Base-by-base conservation (phyloP, 1,284 basidiomycete genomes). In the Bjerkandera adusta region DNA sequence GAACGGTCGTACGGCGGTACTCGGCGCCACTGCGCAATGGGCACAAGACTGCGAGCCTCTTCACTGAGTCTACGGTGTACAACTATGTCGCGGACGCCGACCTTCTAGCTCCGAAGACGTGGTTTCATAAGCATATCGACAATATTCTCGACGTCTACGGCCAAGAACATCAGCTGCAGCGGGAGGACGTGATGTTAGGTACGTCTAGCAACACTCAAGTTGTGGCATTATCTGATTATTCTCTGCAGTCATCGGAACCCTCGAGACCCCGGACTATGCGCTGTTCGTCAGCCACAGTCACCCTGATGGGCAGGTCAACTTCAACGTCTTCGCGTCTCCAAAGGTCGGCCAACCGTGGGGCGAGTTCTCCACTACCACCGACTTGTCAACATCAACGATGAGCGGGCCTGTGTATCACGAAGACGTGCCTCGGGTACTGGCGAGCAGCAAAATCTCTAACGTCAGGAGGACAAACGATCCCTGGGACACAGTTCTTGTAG, bases 151-250 rank as follows among this genome's bases (percentile, higher is more conserved):
- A 75, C 40, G 63, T 75, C 4, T 88, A 76, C 57, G 77, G 75
- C 1, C 57, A 64, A 1, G 63, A 68, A 29, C 79, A 85, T 60
- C 69, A 68, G 5, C 75, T 89, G 38, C 73, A 73, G 47, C 81
- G 74, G 55, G 85, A 91, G 58, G 88, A 91, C 54, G 58, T 91
- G 29, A 78, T 77, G 50, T 64, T 90, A 0, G 77, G 88, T 85
- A 56, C 51, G 79, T 67, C 12, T 33, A 44, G n/a, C n/a, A 2
- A 26, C 37, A 16, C 33, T 10, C 12, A 22, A 21, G 20, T 29
- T 21, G 32, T 33, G 25, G 13, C 12, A 5, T 10, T 15, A 5
- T 20, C 41, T 37, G 10, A 35, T n/a, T 15, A 5, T 18, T 10
- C 32, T 6, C 29, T 33, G 2, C 43, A 89, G 86, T 90, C 20